Base-by-base conservation (phyloP, 345 rosid species). In the Mercurialis annua region DNA sequence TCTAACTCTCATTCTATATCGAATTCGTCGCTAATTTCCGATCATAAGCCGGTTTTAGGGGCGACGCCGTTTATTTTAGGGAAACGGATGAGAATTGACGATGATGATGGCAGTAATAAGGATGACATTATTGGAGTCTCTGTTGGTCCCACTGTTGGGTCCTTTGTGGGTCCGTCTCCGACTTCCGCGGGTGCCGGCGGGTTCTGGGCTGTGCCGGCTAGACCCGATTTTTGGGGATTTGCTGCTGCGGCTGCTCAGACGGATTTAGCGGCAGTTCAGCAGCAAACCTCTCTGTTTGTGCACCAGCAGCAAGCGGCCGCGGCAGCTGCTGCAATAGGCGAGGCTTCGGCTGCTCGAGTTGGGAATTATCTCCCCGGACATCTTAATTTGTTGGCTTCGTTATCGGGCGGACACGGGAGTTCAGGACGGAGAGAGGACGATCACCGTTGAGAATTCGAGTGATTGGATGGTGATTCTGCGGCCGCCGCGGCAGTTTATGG, bases 161-260 rank as follows among this genome's bases (percentile, higher is more conserved):
- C 48, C 2, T 62, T 81, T 20, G 73, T 78, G 54, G 87, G 87
- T 4, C 10, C 60, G 26, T 68, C 83, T 16, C 64, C 81, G 2
- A 59, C 72, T 1, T 11, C 36, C 29, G 53, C 8, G 8, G 12
- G 11, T 36, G 72, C 85, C 0, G 86, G 84, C n/a, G 99, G 97
- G 21, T 89, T 94, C 70, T 94, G 97, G 99, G 97, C 97, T 6
- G 33, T 91, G 54, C 92, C 91, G 3, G 82, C 88, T 4, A 76
- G 97, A 74, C 71, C 92, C 0, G 98, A 95, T 68, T 92, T 86
- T 61, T 95, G 99, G 99, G 85, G 96, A 55, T 92, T 89, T 21
- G 86, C 82, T 0, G 73, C 84, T 0, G 79, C 84, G 14, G 73
- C 84, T 0, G 79, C 84, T 11, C 82, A 90, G 36, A 83, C 82